phyloP scores from a whole-genome alignment of 139 green algal genomes.

The Chara braunii region DNA sequence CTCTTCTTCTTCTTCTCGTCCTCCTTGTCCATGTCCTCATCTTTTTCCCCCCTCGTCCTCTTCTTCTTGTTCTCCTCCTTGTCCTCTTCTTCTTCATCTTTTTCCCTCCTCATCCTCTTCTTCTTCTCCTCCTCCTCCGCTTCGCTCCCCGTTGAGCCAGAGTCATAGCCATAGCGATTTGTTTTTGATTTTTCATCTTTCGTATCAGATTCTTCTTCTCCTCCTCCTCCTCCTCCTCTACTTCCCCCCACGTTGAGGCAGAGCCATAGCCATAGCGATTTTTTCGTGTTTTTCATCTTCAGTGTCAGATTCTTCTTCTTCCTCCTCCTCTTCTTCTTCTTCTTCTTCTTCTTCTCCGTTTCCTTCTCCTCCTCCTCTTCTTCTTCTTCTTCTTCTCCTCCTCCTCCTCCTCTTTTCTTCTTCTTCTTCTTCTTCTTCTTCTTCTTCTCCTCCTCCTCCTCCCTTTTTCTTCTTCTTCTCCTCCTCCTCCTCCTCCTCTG shows the following conservation, averaged over 20 bases:
- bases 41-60: not conserved
- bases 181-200: too few species aligned
- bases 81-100: not conserved
- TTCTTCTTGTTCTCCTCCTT: not conserved
- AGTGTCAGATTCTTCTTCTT: conserved; percentile 1
- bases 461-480: conserved; percentile 1
- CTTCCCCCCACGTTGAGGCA: too few species aligned
- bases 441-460: not conserved
- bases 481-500: not conserved
- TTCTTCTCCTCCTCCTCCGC: not conserved
- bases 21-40: not conserved
- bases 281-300: too few species aligned
- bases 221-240: too few species aligned
- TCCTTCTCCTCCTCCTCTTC: not conserved
- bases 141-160: too few species aligned
- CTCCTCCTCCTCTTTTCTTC: too few species aligned
- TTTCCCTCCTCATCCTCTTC: not conserved
- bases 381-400: too few species aligned
- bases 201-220: too few species aligned
- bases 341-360: not conserved
- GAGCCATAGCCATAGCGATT: too few species aligned
- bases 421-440: conserved; percentile 2
- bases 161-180: too few species aligned
- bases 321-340: not conserved
- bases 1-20: not conserved